Evolutionary conservation across 768 basidiomycete species (phyloP).

Genomic region (Pisolithus marmoratus): DNA sequence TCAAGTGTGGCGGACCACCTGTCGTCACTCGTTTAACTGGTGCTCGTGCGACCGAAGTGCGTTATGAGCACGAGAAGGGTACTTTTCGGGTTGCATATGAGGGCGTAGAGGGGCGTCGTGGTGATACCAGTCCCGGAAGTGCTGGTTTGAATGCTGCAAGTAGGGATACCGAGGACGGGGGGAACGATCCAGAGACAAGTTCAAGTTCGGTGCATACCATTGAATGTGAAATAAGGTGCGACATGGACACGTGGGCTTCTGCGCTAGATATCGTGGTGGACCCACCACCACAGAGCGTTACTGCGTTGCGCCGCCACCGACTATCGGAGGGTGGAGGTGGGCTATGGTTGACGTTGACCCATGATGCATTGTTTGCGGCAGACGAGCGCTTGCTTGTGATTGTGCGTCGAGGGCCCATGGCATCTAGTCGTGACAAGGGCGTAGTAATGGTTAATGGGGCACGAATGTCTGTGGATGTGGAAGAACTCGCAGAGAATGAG

Average conservation of each 20-base stretch:
- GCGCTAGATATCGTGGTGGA: conserved; percentile 88
- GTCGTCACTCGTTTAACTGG: conserved; percentile 79
- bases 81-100: conserved; percentile 84
- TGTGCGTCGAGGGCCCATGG: conserved; percentile 62
- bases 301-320: conserved; percentile 81
- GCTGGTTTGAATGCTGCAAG: conserved; percentile 16
- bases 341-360: conserved; percentile 87
- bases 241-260: conserved; percentile 82
- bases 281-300: conserved; percentile 81
- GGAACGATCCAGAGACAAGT: conserved; percentile 1
- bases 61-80: conserved; percentile 85
- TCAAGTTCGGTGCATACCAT: conserved; percentile 43
- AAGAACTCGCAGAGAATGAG: conserved; percentile 83
- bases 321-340: conserved; percentile 87
- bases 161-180: conserved; percentile 12
- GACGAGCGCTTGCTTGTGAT: conserved; percentile 73
- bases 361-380: conserved; percentile 72
- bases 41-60: conserved; percentile 64
- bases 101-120: conserved; percentile 46
- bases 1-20: conserved; percentile 93
- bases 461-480: conserved; percentile 77
- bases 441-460: conserved; percentile 86
- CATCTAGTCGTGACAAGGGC: conserved; percentile 67
- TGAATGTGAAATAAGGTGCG: conserved; percentile 89
- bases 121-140: conserved; percentile 12